Base-by-base conservation (phyloP, 2,329 filamentous ascomycete species). In the Aspergillus sp. region DNA sequence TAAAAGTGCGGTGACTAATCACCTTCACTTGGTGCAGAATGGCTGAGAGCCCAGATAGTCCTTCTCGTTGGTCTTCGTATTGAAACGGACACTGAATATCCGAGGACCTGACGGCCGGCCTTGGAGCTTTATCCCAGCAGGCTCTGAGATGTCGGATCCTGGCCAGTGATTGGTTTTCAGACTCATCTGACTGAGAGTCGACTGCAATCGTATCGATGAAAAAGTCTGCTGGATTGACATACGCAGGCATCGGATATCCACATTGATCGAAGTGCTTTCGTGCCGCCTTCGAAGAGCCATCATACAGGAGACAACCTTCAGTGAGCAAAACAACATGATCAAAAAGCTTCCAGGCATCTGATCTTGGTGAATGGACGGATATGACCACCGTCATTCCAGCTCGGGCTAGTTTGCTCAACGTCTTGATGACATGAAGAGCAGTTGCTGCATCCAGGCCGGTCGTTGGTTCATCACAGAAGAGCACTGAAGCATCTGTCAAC, bases 341-440 rank as follows among this genome's bases (percentile, higher is more conserved):
- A 56, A 90, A 87, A n/a, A 89, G 73, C 28, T 79, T 76, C 85
- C 86, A 90, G 11, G 90, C 90, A 59, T 90, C 86, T 0, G 85
- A 88, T 13, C 86, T 75, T 13, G 86, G 86, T 49, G 88, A 84
- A 59, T 90, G 86, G 31, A 90, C 86, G 0, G 85, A 88, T 0
- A 82, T 83, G 10, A 90, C 77, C 43, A 90, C 74, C 0, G 85
- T 90, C 26, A 85, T 71, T 0, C 85, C 85, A 57, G 84, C 84
- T 30, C 72, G 71, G 0, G 85, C 83, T 2, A 90, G 70, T 6
- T 68, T 72, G 57, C 88, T 88, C 7, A 90, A 65, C 0, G 85
- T 89, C 29, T 81, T 73, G 0, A 90, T 74, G 0, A 90, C 75
- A 51, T 89, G 86, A 53, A 81, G 87, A 0, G 86, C 86, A 57